A percentile compares a stretch with the other conserved stretches of the same genome.
Evolutionary conservation across 1,284 basidiomycete species (phyloP).

Genomic region (Cryptococcus sp.): DNA sequence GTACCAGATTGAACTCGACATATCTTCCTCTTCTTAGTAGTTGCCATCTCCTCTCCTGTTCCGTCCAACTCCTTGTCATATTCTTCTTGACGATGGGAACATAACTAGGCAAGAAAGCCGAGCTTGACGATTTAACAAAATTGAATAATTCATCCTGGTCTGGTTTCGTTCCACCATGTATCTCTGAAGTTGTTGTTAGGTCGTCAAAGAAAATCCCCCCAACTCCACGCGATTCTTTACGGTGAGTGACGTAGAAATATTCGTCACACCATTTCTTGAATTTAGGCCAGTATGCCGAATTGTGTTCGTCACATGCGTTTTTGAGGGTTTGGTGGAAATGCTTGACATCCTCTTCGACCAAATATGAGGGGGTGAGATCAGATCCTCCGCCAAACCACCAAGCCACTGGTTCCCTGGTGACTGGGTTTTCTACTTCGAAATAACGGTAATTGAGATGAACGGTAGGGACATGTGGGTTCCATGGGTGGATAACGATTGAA

Average conservation of each 20-base stretch:
- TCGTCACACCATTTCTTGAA: constrained; percentile 98
- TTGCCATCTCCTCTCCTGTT: constrained; percentile 75
- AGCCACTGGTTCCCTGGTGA: constrained; percentile 54
- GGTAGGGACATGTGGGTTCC: constrained; percentile 87
- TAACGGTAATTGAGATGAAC: constrained; percentile 97
- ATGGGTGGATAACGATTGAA: constrained; percentile 87
- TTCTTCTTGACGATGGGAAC: constrained; percentile 71
- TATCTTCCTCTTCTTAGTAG: constrained; percentile 81
- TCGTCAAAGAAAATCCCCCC: constrained; percentile 98
- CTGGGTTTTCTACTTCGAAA: constrained; percentile 76
- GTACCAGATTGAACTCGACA: constrained; percentile 91
- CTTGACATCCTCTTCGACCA: constrained; percentile 77
- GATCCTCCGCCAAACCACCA: constrained; percentile 99
- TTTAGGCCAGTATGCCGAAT: constrained; percentile 63
- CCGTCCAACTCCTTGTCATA: constrained; percentile 56
- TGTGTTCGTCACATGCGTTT: constrained; percentile 69
- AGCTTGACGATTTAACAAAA: constrained; percentile 65
- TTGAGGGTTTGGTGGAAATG: constrained; percentile 85
- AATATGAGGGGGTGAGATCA: constrained; percentile 90
- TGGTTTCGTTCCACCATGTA: constrained; percentile 35
- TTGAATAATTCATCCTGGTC: constrained; percentile 67
- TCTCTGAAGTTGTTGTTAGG: constrained; percentile 50
- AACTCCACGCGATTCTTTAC: constrained; percentile 81
- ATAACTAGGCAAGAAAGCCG: constrained; percentile 82
- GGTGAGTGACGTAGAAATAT: constrained; percentile 93